phyloP scores from a whole-genome alignment of 257 asterid species.

The Henckelia pumila region DNA sequence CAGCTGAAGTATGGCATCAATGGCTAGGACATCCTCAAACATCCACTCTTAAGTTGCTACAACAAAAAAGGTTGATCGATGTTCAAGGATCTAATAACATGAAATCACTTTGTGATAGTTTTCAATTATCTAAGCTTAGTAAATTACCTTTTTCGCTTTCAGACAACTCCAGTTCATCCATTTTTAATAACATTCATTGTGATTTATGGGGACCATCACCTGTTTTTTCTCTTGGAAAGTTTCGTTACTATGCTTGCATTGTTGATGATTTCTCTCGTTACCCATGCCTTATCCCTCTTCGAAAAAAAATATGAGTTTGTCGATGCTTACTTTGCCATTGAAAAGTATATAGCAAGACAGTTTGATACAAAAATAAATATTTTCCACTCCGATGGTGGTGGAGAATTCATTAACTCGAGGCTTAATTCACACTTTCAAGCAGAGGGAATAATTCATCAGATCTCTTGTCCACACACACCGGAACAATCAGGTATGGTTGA shows the following conservation, averaged over 20 bases:
- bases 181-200: neutral
- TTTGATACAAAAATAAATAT: neutral
- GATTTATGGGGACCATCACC: neutral
- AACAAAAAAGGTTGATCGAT: neutral
- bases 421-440: neutral
- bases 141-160: neutral
- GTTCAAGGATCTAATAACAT: slow-evolving; percentile 1
- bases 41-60: neutral
- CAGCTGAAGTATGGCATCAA: neutral
- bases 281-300: neutral
- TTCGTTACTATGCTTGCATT: neutral
- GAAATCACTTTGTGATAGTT: neutral
- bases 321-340: too few relatives aligned
- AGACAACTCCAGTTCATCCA: neutral
- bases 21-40: neutral
- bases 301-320: neutral
- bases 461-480: neutral
- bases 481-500: slow-evolving; percentile 1
- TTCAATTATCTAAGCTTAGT: neutral
- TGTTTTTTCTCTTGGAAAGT: neutral
- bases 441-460: neutral
- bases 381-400: neutral
- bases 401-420: neutral
- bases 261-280: neutral
- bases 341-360: neutral